phyloP scores from a whole-genome alignment of 805 yeast genomes.

The Wickerhamiella kurtzmanii region DNA sequence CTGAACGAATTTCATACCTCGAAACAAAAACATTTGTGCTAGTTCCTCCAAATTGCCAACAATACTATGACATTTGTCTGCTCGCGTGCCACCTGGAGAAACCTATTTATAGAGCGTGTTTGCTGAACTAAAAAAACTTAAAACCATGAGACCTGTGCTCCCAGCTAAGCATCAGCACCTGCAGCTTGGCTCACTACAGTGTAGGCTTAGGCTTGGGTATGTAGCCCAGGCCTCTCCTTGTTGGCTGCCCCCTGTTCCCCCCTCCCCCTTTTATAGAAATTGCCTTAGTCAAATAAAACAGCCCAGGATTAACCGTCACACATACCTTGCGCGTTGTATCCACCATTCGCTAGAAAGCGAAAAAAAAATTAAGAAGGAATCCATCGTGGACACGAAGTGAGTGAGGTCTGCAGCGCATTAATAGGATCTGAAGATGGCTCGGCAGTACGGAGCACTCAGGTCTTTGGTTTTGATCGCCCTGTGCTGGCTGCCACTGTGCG shows the following conservation, averaged over 20 bases:
- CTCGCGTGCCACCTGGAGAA: too few species aligned
- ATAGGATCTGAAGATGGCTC: background rate
- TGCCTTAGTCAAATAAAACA: background rate
- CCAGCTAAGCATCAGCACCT: background rate
- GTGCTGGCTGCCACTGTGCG: constrained; percentile 6
- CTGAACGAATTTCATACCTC: too few species aligned
- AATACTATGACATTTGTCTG: too few species aligned
- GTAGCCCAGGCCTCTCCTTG: background rate
- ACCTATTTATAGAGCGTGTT: too few species aligned
- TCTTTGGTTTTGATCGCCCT: constrained; percentile 3
- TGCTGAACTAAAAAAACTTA: too few species aligned
- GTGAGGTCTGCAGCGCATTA: background rate
- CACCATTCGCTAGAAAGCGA: too few species aligned
- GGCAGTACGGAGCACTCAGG: background rate
- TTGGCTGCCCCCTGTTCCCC: background rate
- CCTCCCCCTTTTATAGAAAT: background rate
- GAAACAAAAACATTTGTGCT: too few species aligned
- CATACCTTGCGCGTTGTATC: background rate
- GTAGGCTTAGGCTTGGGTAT: too few species aligned
- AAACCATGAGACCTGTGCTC: too few species aligned
- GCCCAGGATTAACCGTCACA: background rate
- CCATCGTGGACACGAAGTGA: background rate
- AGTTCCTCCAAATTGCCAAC: too few species aligned
- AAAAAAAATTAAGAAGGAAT: background rate
- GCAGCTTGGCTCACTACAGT: too few species aligned